Conservation (phyloP, 768 basidiomycete species). For the Xanthoconium stramineum region DNA sequence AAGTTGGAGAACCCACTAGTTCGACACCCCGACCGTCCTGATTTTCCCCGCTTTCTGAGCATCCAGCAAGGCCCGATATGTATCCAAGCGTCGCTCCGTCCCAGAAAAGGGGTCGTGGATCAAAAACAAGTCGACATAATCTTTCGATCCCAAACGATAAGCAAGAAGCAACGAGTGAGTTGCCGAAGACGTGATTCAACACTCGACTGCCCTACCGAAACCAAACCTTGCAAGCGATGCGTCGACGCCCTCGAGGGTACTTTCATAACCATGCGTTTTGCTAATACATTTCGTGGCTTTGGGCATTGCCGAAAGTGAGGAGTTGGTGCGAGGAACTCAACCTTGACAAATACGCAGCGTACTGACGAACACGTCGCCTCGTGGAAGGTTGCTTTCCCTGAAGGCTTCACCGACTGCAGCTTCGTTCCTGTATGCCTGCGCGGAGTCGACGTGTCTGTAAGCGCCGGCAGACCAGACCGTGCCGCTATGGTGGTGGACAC, state of each 20-base stretch:
- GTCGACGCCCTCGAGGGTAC: constrained; percentile 55
- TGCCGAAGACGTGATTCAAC: constrained; percentile 5
- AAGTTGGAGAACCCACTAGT: not conserved
- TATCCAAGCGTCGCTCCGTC: constrained; percentile 58
- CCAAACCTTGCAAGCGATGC: constrained; percentile 56
- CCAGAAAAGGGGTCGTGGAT: constrained; percentile 74
- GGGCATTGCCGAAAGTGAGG: not conserved
- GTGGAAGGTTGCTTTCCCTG: constrained; percentile 49
- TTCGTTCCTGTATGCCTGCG: constrained; percentile 68
- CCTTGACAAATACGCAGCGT: constrained; percentile 16
- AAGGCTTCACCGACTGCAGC: constrained; percentile 58
- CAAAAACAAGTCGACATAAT: constrained; percentile 71
- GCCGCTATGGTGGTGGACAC: not conserved
- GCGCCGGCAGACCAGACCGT: not conserved
- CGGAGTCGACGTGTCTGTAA: constrained; percentile 68
- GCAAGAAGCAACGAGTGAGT: not conserved
- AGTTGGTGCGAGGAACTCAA: not conserved
- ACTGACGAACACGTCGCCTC: constrained; percentile 74
- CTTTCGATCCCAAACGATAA: constrained; percentile 27
- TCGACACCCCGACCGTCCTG: constrained; percentile 70
- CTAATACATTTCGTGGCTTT: constrained; percentile 65
- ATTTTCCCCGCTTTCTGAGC: constrained; percentile 64
- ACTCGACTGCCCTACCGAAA: constrained; percentile 44
- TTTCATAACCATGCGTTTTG: constrained; percentile 60
- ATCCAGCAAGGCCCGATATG: constrained; percentile 68